phyloP scores from a whole-genome alignment of 2,329 filamentous ascomycete species.

The Chrysoporthe deuterocubensis region DNA sequence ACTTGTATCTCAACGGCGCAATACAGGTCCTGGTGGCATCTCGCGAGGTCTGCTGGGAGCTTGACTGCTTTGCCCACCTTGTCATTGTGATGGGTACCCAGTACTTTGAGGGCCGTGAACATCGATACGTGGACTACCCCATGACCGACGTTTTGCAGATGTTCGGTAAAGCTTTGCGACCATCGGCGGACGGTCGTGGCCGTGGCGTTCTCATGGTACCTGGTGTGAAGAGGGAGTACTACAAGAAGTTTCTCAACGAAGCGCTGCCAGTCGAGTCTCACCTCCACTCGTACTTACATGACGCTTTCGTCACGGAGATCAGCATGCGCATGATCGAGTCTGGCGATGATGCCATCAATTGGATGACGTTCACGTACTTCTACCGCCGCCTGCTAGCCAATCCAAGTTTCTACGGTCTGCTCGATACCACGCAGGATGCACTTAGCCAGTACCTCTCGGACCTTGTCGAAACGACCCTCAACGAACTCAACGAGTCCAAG shows the following conservation, averaged over 20 bases:
- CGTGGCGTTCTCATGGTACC: constrained; percentile 97
- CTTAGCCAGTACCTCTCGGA: constrained; percentile 95
- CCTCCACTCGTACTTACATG: constrained; percentile 87
- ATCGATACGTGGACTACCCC: constrained; percentile 95
- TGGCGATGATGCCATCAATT: constrained; percentile 96
- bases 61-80: constrained; percentile 84
- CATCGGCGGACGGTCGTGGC: constrained; percentile 76
- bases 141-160: constrained; percentile 95
- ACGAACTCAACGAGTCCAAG: constrained; percentile 88
- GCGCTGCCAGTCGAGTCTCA: constrained; percentile 95
- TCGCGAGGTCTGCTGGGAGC: constrained; percentile 94
- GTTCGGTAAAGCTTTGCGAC: constrained; percentile 90
- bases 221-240: constrained; percentile 92
- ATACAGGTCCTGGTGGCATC: constrained; percentile 80
- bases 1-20: constrained; percentile 86
- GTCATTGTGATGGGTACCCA: constrained; percentile 98
- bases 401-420: constrained; percentile 92
- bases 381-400: constrained; percentile 94
- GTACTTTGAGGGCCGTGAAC: constrained; percentile 94
- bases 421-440: constrained; percentile 86
- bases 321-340: constrained; percentile 95
- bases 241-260: constrained; percentile 98
- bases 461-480: constrained; percentile 88
- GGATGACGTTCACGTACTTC: constrained; percentile 98
- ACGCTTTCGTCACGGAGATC: constrained; percentile 96